Evolutionary conservation across 2,329 filamentous ascomycete species (phyloP), one percentile per base, ranked within the genome.

Genomic region (Arachnopeziza araneosa): DNA sequence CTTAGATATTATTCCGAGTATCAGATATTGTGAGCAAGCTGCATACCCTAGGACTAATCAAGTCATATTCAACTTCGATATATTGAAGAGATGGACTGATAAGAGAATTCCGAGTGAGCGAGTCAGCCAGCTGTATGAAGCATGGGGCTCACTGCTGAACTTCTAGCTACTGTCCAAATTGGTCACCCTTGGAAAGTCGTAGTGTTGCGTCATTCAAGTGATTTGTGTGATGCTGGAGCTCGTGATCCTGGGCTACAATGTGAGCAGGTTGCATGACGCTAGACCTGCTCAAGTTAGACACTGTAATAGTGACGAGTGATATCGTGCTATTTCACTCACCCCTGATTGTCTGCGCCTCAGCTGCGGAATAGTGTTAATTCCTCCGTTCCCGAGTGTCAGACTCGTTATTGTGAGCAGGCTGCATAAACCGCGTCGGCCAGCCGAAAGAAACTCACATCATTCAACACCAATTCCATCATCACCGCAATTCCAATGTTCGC

Each of bases 81-180:
- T 56, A 60, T 60, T 60, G 54, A 53, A 60, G 54, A 60, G 32
- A 60, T 57, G 55, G 55, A 57, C 55, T 14, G 54, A 60, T 56
- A 56, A 49, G 17, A 19, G 36, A 19, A 44, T 14, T 12, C 14
- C 7, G 14, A 50, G 23, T 8, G 24, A 22, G 50, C 9, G 21
- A 54, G 63, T 65, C 52, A 63, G 63, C 60, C 56, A 58, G 57
- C 44, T 65, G 63, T 60, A 65, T 63, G 56, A 63, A 53, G 26
- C 50, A 30, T 30, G 26, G 26, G 26, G 26, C 26, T 30, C 50
- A 53, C 24, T 17, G 17, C 12, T 24, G 14, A 55, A 30, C 9
- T 9, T 30, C 26, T 30, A 30, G 26, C 26, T 30, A 30, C 26
- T 9, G 26, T 30, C 26, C 26, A 30, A 30, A 30, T n/a, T n/a